Evolutionary conservation across 2,329 filamentous ascomycete genomes (phyloP).

Genomic region (Phoma herbarum): DNA sequence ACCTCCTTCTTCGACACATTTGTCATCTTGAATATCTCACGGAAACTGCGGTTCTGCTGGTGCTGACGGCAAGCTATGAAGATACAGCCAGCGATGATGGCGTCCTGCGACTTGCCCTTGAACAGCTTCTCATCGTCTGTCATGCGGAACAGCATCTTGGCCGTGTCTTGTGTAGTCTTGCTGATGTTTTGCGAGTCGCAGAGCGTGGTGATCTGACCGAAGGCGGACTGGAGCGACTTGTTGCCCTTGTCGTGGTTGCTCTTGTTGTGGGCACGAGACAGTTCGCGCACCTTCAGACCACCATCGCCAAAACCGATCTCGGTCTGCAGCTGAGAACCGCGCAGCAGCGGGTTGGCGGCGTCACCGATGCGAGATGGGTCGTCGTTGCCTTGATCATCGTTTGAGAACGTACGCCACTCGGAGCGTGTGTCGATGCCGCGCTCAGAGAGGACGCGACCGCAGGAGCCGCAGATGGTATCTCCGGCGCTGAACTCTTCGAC

Average conservation of each 20-base stretch:
- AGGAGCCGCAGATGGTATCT: constrained; percentile 91
- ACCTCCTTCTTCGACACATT: constrained; percentile 98
- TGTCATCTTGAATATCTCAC: constrained; percentile 92
- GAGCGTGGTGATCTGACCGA: constrained; percentile 87
- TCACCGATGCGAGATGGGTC: constrained; percentile 99
- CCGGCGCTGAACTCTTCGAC: constrained; percentile 91
- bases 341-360: constrained; percentile 85
- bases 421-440: constrained; percentile 95
- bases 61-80: constrained; percentile 97
- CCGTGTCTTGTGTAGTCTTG: constrained; percentile 82
- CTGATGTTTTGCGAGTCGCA: constrained; percentile 75
- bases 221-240: constrained; percentile 79
- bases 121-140: constrained; percentile 92
- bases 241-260: constrained; percentile 82
- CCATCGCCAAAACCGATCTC: constrained; percentile 84
- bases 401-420: constrained; percentile 98
- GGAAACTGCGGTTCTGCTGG: constrained; percentile 86
- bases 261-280: constrained; percentile 86
- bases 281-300: constrained; percentile 73
- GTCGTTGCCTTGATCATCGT: constrained; percentile 95
- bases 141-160: constrained; percentile 95
- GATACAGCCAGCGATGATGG: constrained; percentile 93
- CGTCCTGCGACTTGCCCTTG: constrained; percentile 94
- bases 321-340: constrained; percentile 89
- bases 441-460: constrained; percentile 88